Percentiles rank a stretch among this genome's conserved stretches.
Conservation (phyloP, 1,139 yeast species). For the Groenewaldozyma sp. region DNA sequence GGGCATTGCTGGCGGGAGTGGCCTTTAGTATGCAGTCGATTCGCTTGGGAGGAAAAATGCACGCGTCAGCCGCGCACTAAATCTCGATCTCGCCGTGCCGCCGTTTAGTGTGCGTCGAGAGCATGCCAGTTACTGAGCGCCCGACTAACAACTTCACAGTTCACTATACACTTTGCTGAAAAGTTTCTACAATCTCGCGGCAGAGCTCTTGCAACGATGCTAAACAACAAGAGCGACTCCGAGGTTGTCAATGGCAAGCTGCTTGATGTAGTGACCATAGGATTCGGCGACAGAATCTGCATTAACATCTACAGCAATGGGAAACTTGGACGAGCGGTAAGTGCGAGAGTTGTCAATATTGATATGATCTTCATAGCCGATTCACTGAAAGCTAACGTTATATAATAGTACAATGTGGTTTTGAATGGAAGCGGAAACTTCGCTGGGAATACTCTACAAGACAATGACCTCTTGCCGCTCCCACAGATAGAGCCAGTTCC, state of each 20-base stretch:
- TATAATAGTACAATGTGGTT: background rate
- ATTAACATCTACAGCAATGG: conserved; percentile 29
- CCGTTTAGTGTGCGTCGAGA: too few relatives aligned
- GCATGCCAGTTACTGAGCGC: background rate
- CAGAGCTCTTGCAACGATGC: too few relatives aligned
- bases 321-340: conserved; percentile 24
- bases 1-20: too few relatives aligned
- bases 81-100: too few relatives aligned
- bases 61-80: too few relatives aligned
- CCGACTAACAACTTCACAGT: too few relatives aligned
- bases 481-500: conserved; percentile 30
- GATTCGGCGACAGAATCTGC: conserved; percentile 28
- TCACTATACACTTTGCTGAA: too few relatives aligned
- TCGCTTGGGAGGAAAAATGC: too few relatives aligned
- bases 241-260: conserved; percentile 12
- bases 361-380: background rate
- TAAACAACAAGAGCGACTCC: background rate
- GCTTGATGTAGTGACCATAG: conserved; percentile 27
- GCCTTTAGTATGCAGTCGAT: too few relatives aligned
- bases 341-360: too few relatives aligned
- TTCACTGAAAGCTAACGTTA: background rate
- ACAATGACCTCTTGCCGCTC: conserved; percentile 22
- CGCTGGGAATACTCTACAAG: conserved; percentile 2
- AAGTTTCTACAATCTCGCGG: too few relatives aligned
- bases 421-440: background rate